A percentile compares a stretch with the other conserved stretches of the same genome.
Conservation (phyloP, 2,329 filamentous ascomycete genomes). For the Sclerotinia trifoliorum region DNA sequence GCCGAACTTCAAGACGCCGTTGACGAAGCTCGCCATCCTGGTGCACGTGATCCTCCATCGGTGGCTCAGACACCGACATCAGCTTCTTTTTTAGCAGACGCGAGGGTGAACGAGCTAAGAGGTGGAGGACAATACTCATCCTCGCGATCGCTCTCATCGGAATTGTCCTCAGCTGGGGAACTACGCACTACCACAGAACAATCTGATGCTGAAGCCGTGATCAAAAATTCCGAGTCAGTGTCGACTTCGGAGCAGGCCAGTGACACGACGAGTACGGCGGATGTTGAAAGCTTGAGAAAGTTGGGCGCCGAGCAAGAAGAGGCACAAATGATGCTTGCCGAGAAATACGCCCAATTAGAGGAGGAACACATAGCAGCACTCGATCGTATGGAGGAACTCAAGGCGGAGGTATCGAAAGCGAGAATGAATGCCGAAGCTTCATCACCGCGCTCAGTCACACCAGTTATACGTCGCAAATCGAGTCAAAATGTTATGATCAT, state of each 20-base stretch:
- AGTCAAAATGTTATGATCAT: constrained; percentile 84
- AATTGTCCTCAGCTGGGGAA: constrained; percentile 84
- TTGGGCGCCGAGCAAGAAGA: constrained; percentile 75
- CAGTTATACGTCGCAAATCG: constrained; percentile 89
- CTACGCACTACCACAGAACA: constrained; percentile 65
- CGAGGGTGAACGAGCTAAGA: constrained; percentile 68
- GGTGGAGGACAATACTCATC: constrained; percentile 67
- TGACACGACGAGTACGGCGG: constrained; percentile 53
- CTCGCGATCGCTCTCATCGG: constrained; percentile 89
- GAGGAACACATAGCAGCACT: constrained; percentile 77
- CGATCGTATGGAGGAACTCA: constrained; percentile 86
- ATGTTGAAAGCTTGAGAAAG: constrained; percentile 69
- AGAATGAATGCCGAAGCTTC: constrained; percentile 51
- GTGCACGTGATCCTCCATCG: constrained; percentile 52
- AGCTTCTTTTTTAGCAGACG: constrained; percentile 81
- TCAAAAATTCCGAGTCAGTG: constrained; percentile 39
- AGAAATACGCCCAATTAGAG: constrained; percentile 81
- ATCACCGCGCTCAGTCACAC: constrained; percentile 62
- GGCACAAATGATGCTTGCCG: constrained; percentile 68
- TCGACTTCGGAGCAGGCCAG: constrained; percentile 40
- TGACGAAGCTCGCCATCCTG: constrained; percentile 69
- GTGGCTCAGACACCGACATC: constrained; percentile 57
- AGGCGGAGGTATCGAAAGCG: constrained; percentile 79
- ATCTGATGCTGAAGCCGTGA: constrained; percentile 57
- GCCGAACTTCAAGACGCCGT: constrained; percentile 82